Conservation (phyloP, 1,284 basidiomycete species). For the Mrakiaceae sp. region DNA sequence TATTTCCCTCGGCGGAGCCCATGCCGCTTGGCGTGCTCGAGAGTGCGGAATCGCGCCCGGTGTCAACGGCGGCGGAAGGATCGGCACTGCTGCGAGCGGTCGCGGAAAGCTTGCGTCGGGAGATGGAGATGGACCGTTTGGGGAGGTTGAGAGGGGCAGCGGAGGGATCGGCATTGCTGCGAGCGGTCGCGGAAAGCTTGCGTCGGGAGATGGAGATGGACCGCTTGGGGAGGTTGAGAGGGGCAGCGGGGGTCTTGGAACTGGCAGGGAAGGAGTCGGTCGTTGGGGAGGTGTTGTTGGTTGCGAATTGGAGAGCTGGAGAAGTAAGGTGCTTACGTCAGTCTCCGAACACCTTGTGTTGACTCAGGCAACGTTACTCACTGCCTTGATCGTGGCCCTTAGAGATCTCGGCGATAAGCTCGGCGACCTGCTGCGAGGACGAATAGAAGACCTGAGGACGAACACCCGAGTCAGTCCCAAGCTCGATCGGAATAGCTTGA, state of each 20-base stretch:
- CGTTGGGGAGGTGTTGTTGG: background rate
- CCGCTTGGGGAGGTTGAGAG: constrained; percentile 9
- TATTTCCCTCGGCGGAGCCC: no score
- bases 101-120: background rate
- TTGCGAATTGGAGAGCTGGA: constrained; percentile 1
- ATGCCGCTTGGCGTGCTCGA: background rate
- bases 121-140: constrained; percentile 10
- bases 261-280: background rate
- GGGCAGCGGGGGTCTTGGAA: background rate
- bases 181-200: background rate
- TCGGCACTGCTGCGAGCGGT: background rate
- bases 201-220: constrained; percentile 5
- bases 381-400: background rate
- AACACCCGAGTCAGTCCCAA: no score
- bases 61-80: background rate
- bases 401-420: constrained; percentile 13
- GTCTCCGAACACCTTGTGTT: background rate
- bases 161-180: background rate
- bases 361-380: background rate
- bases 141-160: constrained; percentile 6
- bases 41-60: constrained; percentile 3
- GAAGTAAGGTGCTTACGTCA: background rate
- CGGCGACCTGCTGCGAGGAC: constrained; percentile 8
- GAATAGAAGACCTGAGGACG: constrained; percentile 11
- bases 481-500: no score